Percentiles rank a stretch among this genome's conserved stretches.
phyloP scores from a whole-genome alignment of 768 basidiomycete species.

The Polyporus arcularius region DNA sequence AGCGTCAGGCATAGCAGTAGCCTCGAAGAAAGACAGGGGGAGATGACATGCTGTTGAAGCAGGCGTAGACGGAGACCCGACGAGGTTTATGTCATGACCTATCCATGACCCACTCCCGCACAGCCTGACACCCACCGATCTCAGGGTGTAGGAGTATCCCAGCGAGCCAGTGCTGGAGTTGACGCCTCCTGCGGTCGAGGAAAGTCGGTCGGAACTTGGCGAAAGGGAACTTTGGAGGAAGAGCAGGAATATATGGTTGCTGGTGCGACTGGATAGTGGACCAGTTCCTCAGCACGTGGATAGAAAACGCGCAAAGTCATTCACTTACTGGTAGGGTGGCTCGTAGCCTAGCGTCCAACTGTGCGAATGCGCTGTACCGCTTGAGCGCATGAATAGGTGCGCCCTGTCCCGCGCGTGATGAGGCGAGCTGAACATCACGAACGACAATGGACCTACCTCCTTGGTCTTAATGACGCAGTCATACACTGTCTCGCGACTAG shows the following conservation, averaged over 20 bases:
- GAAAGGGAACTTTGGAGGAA: constrained; percentile 71
- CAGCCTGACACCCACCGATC: constrained; percentile 60
- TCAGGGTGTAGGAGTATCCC: constrained; percentile 69
- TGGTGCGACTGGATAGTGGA: constrained; percentile 40
- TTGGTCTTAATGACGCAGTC: constrained; percentile 70
- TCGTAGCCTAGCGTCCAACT: constrained; percentile 50
- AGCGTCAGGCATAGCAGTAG: too few species aligned
- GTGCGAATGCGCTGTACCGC: constrained; percentile 66
- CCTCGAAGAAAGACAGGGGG: too few species aligned
- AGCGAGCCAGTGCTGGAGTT: constrained; percentile 67
- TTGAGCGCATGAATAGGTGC: constrained; percentile 67
- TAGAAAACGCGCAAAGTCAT: constrained; percentile 17
- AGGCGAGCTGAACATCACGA: too few species aligned
- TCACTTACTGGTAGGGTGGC: constrained; percentile 53
- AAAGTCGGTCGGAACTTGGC: constrained; percentile 69
- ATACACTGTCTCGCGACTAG: constrained; percentile 45
- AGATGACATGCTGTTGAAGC: not conserved
- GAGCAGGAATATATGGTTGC: constrained; percentile 50
- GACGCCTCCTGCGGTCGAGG: constrained; percentile 60
- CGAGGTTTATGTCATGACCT: constrained; percentile 3
- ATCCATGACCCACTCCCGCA: constrained; percentile 63
- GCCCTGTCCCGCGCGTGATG: constrained; percentile 44
- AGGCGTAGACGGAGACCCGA: not conserved
- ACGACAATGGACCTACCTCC: constrained; percentile 39
- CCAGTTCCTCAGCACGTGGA: not conserved